phyloP scores from a whole-genome alignment of 805 yeast species.

The Kurtzmaniella fragi region DNA sequence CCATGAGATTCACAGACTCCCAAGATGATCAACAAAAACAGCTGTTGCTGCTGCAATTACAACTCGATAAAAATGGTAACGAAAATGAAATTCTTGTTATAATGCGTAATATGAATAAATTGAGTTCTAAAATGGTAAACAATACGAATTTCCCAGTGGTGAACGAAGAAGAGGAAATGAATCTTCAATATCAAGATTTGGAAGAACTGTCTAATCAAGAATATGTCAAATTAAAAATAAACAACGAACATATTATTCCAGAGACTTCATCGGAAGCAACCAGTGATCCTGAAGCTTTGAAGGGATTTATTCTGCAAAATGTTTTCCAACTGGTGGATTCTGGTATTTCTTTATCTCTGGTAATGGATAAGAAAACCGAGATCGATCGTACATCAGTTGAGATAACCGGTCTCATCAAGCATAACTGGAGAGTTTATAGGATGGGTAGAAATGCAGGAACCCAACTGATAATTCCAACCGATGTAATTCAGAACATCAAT shows the following conservation, averaged over 20 bases:
- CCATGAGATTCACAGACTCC: conserved; percentile 67
- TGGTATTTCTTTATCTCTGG: not conserved
- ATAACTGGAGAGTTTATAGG: conserved; percentile 29
- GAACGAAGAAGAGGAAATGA: too few species aligned
- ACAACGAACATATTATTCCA: conserved; percentile 1
- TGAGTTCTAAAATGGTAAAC: conserved; percentile 73
- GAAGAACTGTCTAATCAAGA: not conserved
- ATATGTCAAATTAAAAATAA: not conserved
- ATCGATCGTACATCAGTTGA: conserved; percentile 29
- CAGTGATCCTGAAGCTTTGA: conserved; percentile 25
- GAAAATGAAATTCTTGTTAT: conserved; percentile 69
- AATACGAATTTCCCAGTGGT: conserved; percentile 4
- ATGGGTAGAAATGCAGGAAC: conserved; percentile 7
- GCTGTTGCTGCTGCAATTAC: not conserved
- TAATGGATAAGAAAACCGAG: conserved; percentile 15
- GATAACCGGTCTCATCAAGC: conserved; percentile 25
- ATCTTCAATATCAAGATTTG: not conserved
- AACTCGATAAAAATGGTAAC: conserved; percentile 7
- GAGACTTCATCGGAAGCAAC: not conserved
- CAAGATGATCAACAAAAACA: conserved; percentile 15
- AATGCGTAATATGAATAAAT: conserved; percentile 81
- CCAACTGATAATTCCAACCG: conserved; percentile 19
- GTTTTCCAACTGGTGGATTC: too few species aligned
- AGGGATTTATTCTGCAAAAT: conserved; percentile 21
- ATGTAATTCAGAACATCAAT: conserved; percentile 27